phyloP scores from a whole-genome alignment of 148 eudicot species.

The Arbutus unedo region DNA sequence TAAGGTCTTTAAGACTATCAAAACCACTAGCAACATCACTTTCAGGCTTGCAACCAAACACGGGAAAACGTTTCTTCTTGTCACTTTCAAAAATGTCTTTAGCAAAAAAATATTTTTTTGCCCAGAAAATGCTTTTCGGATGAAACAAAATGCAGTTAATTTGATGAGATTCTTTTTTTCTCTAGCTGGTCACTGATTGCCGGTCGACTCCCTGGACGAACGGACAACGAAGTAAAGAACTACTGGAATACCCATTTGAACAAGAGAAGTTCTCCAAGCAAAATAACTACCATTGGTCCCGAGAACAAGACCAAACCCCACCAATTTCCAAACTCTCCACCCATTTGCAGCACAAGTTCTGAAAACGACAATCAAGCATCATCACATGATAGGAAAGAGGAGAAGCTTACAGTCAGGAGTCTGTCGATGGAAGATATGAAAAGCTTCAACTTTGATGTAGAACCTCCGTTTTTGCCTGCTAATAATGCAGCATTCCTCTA shows the following conservation, averaged over 20 bases:
- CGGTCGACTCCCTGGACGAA: slow-evolving; percentile 18
- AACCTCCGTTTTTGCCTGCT: slow-evolving; percentile 6
- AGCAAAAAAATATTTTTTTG: neutral
- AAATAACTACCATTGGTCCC: neutral
- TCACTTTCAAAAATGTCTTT: neutral
- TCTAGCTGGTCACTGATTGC: slow-evolving; percentile 27
- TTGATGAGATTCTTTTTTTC: neutral
- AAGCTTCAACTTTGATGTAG: neutral
- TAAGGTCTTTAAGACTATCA: neutral
- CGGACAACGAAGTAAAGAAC: slow-evolving; percentile 29
- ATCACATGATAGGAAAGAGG: neutral
- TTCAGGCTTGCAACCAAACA: neutral
- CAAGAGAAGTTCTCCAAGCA: slow-evolving; percentile 12
- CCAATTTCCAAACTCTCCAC: neutral
- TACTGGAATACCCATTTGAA: slow-evolving; percentile 29
- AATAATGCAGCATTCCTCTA: slow-evolving; percentile 1
- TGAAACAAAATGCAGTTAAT: neutral
- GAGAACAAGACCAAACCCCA: neutral
- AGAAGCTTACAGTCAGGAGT: neutral
- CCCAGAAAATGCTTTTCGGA: neutral
- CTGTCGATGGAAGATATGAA: neutral
- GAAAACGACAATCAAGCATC: neutral
- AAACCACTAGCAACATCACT: neutral
- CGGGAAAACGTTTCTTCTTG: neutral
- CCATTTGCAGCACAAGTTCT: neutral